These are phyloP conservation scores for Solanum habrochaites DNA, from an alignment of 257 asterid species.

Conservation along the genomic window DNA sequence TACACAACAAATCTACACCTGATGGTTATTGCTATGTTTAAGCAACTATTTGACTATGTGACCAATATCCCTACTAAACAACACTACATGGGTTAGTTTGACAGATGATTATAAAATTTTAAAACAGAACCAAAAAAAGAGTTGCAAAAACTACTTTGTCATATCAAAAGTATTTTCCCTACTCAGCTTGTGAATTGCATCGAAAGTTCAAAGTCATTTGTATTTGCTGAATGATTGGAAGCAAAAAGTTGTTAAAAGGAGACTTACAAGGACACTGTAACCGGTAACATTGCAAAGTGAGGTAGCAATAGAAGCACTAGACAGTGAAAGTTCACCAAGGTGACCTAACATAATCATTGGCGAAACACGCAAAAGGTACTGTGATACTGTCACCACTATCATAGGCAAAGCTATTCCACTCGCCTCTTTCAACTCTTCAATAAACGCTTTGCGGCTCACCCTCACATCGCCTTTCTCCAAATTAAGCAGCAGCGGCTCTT, in stretches of 20 bases:
- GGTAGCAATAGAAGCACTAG: constrained; percentile 52
- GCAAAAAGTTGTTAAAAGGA: background rate
- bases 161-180: background rate
- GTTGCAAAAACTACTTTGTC: background rate
- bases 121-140: background rate
- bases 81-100: background rate
- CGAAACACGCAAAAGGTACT: constrained; percentile 36
- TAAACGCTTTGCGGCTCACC: constrained; percentile 1
- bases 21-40: background rate
- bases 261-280: constrained; percentile 31
- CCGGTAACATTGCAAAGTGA: constrained; percentile 52
- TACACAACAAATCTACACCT: background rate
- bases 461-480: background rate
- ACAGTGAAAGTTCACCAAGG: constrained; percentile 32
- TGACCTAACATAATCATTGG: constrained; percentile 61
- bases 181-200: background rate
- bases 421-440: constrained; percentile 39
- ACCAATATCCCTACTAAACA: too few relatives aligned
- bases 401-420: constrained; percentile 52
- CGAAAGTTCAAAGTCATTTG: background rate
- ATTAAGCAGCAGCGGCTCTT: constrained; percentile 1
- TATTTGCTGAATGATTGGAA: background rate
- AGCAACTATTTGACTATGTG: too few relatives aligned
- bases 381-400: constrained; percentile 46
- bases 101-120: background rate